Percentiles rank a stretch among this genome's conserved stretches.
These are phyloP conservation scores for Barnettozyma sp. DNA, from an alignment of 805 yeast species.

Conservation along the genomic window DNA sequence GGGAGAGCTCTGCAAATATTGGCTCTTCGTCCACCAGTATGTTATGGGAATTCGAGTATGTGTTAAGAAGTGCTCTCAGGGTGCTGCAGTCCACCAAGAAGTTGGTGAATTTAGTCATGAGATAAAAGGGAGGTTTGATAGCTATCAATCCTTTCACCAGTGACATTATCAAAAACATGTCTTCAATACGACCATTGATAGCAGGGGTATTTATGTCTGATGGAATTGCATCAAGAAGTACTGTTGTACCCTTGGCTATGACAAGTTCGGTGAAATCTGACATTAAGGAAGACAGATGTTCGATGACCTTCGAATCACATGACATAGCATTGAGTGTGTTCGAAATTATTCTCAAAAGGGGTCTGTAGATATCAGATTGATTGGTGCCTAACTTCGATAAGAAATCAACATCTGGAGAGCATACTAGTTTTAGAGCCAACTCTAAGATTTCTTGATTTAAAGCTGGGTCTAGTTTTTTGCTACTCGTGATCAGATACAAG, in stretches of 20 bases:
- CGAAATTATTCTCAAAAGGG: conserved; percentile 53
- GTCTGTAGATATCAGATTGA: conserved; percentile 42
- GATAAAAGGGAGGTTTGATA: conserved; percentile 39
- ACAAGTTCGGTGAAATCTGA: conserved; percentile 54
- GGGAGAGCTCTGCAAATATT: conserved; percentile 62
- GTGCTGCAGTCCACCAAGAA: conserved; percentile 53
- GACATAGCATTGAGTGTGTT: conserved; percentile 41
- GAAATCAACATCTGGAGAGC: conserved; percentile 45
- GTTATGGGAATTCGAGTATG: conserved; percentile 63
- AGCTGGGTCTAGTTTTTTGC: conserved; percentile 12
- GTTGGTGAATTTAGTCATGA: conserved; percentile 44
- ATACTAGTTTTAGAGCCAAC: conserved; percentile 37
- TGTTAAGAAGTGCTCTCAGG: conserved; percentile 50
- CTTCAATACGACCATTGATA: conserved; percentile 49
- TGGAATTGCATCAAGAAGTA: conserved; percentile 52
- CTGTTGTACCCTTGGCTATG: conserved; percentile 58
- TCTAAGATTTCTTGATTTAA: conserved; percentile 20
- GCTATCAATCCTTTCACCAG: conserved; percentile 52
- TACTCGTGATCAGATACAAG: conserved; percentile 13
- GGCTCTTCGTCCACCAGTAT: conserved; percentile 56
- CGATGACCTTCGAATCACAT: conserved; percentile 35
- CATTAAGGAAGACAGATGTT: conserved; percentile 44
- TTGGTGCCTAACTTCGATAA: conserved; percentile 34
- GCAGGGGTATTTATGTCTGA: conserved; percentile 39
- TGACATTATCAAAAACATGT: conserved; percentile 54